Percentiles rank a stretch among this genome's conserved stretches.
These are phyloP conservation scores for Xerophyta viscosa DNA, from an alignment of 106 monocot genomes.

Conservation along the genomic window DNA sequence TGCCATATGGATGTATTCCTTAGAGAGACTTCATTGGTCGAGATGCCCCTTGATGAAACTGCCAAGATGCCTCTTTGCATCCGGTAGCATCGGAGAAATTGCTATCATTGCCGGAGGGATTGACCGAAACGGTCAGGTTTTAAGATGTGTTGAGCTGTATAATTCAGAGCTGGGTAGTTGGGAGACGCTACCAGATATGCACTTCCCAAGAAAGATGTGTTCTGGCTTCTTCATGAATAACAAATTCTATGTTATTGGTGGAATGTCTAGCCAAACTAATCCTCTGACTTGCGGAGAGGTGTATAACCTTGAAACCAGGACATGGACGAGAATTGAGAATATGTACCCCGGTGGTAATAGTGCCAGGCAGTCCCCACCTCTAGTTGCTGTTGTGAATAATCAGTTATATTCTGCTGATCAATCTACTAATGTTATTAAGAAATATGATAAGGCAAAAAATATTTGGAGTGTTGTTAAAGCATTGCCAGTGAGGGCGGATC, in stretches of 20 bases:
- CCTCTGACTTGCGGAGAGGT: constrained; percentile 75
- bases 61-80: constrained; percentile 79
- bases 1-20: constrained; percentile 57
- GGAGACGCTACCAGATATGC: constrained; percentile 65
- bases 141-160: constrained; percentile 69
- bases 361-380: constrained; percentile 61
- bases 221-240: constrained; percentile 83
- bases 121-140: constrained; percentile 30
- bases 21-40: constrained; percentile 58
- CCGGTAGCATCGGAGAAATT: constrained; percentile 62
- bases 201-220: constrained; percentile 64
- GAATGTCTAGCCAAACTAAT: constrained; percentile 36
- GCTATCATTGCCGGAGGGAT: constrained; percentile 79
- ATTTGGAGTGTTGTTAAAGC: constrained; percentile 43
- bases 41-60: constrained; percentile 53
- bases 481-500: constrained; percentile 62
- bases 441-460: constrained; percentile 59
- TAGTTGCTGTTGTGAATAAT: constrained; percentile 79
- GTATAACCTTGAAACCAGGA: constrained; percentile 45
- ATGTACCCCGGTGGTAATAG: constrained; percentile 60
- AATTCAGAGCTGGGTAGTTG: constrained; percentile 61
- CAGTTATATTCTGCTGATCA: constrained; percentile 71
- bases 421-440: constrained; percentile 42
- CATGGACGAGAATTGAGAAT: constrained; percentile 50
- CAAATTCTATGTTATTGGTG: constrained; percentile 86